Conservation (phyloP, 768 basidiomycete genomes). For the Pulveroboletus sp. region DNA sequence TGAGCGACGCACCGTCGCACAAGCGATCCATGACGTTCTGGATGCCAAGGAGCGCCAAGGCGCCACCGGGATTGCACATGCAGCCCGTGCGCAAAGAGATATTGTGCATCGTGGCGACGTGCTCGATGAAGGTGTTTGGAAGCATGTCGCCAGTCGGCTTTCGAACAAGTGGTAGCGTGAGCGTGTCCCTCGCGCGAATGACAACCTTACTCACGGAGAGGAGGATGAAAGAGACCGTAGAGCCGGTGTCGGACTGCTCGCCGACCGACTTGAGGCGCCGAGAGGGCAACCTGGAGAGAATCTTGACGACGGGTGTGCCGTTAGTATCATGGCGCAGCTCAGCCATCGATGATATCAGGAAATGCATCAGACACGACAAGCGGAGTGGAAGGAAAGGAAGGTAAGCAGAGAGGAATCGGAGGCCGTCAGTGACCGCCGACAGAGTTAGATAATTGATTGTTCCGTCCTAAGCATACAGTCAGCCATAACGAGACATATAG, state of each 20-base stretch:
- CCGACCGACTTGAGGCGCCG: constrained; percentile 52
- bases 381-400: constrained; percentile 75
- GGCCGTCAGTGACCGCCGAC: constrained; percentile 73
- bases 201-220: constrained; percentile 45
- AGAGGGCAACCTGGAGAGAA: constrained; percentile 60
- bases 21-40: constrained; percentile 59
- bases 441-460: constrained; percentile 79
- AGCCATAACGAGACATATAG: neutral
- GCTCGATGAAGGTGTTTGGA: constrained; percentile 69
- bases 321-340: constrained; percentile 60
- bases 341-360: constrained; percentile 51
- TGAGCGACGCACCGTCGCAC: constrained; percentile 53
- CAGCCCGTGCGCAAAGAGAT: constrained; percentile 82
- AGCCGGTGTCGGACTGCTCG: constrained; percentile 63
- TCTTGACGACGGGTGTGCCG: constrained; percentile 58
- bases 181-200: constrained; percentile 1
- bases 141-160: constrained; percentile 65
- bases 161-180: neutral
- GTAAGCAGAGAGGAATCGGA: constrained; percentile 73
- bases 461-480: constrained; percentile 54
- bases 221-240: constrained; percentile 58
- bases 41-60: constrained; percentile 65
- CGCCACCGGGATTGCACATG: constrained; percentile 85
- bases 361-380: constrained; percentile 63
- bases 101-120: constrained; percentile 55